Evolutionary conservation across 495 filamentous ascomycete species (phyloP).

Genomic region (Neurospora sp.): DNA sequence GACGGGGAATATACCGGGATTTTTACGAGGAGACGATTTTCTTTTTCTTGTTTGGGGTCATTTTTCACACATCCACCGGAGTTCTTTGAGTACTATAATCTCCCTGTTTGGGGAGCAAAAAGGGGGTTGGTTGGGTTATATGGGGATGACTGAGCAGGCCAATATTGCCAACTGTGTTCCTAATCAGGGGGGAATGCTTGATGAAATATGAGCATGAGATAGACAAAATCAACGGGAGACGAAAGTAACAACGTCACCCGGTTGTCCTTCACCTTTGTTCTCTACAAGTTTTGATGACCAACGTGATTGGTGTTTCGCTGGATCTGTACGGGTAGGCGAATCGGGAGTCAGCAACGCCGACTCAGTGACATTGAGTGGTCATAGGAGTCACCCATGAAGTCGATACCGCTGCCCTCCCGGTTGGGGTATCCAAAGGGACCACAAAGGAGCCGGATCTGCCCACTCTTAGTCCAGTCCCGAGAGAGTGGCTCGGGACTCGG

Average conservation of each 20-base stretch:
- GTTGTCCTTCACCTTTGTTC: neutral
- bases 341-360: neutral
- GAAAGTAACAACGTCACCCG: neutral
- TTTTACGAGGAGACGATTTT: constrained; percentile 2
- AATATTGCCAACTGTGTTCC: neutral
- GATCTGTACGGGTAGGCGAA: neutral
- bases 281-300: neutral
- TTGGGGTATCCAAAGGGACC: neutral
- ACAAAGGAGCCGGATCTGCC: neutral
- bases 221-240: neutral
- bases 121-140: constrained; percentile 9
- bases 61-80: constrained; percentile 17
- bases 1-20: neutral
- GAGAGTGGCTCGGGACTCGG: neutral
- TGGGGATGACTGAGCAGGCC: neutral
- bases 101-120: constrained; percentile 7
- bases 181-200: neutral
- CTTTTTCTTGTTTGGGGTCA: constrained; percentile 7
- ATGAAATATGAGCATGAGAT: neutral
- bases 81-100: constrained; percentile 12
- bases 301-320: neutral
- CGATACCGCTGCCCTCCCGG: neutral
- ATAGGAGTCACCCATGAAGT: neutral
- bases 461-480: neutral
- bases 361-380: neutral